Evolutionary conservation across 768 basidiomycete species (phyloP).

Genomic region (Rhodotorula kratochvilovae): DNA sequence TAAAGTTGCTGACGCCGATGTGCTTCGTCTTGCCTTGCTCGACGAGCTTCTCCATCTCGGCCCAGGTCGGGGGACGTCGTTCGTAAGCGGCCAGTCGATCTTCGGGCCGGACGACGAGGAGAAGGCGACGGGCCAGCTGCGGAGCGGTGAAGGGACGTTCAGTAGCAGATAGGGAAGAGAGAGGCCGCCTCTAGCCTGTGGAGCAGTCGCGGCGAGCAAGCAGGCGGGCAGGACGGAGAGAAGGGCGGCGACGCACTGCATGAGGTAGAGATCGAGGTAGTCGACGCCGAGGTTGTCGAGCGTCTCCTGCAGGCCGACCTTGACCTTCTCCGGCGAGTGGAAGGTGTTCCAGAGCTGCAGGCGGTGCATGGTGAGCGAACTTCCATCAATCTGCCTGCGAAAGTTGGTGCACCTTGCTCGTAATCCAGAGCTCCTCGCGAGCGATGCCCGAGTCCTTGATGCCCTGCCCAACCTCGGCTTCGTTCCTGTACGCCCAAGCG

Average conservation of each 20-base stretch:
- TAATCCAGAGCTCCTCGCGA: slow-evolving; percentile 66
- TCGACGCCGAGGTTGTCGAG: slow-evolving; percentile 64
- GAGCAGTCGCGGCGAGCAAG: rapidly evolving
- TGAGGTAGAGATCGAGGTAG: slow-evolving; percentile 77
- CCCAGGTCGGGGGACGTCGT: slow-evolving; percentile 58
- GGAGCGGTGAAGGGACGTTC: rapidly evolving
- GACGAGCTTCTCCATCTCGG: slow-evolving; percentile 66
- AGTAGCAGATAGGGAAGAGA: no score
- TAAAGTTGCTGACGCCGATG: slow-evolving; percentile 79
- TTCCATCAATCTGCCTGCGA: neutral
- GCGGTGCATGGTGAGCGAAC: rapidly evolving
- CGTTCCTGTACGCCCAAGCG: slow-evolving; percentile 65
- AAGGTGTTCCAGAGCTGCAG: slow-evolving; percentile 71
- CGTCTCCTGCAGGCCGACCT: slow-evolving; percentile 69
- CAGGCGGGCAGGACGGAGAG: no score
- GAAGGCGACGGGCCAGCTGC: slow-evolving; percentile 66
- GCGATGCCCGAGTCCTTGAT: slow-evolving; percentile 69
- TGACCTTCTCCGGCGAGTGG: slow-evolving; percentile 63
- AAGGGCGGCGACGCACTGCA: slow-evolving; percentile 51
- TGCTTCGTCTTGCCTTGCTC: slow-evolving; percentile 60
- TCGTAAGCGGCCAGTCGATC: slow-evolving; percentile 23
- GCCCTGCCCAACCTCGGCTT: slow-evolving; percentile 56
- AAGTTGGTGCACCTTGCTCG: slow-evolving; percentile 51
- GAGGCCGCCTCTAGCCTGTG: no score
- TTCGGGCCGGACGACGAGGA: slow-evolving; percentile 43